Evolutionary conservation across 441 rosid genomes (phyloP), one percentile per base, ranked within the genome.

Genomic region (Syzygium malaccense): DNA sequence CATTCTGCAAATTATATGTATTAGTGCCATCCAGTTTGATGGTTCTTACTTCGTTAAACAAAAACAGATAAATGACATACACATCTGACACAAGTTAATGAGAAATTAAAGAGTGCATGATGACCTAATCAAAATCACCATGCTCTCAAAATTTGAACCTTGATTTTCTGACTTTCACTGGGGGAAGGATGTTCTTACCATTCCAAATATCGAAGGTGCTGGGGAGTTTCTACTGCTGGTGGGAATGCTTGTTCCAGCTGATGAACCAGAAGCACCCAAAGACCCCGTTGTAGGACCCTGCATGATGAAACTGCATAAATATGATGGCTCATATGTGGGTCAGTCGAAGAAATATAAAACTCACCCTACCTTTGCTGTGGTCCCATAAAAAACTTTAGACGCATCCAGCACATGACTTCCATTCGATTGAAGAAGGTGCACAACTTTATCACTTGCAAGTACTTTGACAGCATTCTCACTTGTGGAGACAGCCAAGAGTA

Each of bases 401-500:
- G 91, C 91, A 93, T 96, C 94, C 93, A 92, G 94, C 79, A 93
- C 45, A 91, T 94, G 94, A 89, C 90, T 95, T 90, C 95, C 98
- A 86, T 92, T 89, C 28, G 94, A 91, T 85, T 95, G 90, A 86
- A 96, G 90, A 88, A 97, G 90, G 92, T 95, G 94, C 54, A 93
- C 80, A 88, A 96, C 99, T 89, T 97, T 96, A 71, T 95, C 89
- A 91, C 92, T 96, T 68, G 98, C 98, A 87, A 97, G 92, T 89
- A 97, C 91, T 92, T 93, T 96, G 87, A 97, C 89, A 85, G 96
- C 92, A 91, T 95, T 94, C 87, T 97, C 98, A 90, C 87, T 94
- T 88, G 99, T 95, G 85, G 99, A 95, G 90, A 95, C 94, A 88
- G 99, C 97, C 92, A 96, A 92, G 51, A 97, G 90, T 37, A 92